These are phyloP conservation scores for Albugo candida DNA, from an alignment of 352 stramenopile species.

Conservation along the genomic window DNA sequence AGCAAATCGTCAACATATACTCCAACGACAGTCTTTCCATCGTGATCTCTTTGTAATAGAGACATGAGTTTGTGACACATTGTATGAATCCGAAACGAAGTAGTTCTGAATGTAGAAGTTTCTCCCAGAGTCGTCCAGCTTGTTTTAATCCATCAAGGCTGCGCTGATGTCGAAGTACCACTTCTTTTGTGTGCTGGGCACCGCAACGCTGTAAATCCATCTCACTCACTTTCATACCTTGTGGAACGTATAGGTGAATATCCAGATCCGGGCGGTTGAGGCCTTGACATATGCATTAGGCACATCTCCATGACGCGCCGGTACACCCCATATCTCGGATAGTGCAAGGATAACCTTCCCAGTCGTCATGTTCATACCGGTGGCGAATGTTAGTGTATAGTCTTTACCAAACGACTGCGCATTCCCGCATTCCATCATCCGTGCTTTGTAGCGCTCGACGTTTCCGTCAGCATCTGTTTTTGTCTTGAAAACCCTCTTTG, in stretches of 20 bases:
- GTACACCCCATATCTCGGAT: neutral
- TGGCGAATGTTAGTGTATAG: too few relatives aligned
- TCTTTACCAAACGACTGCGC: too few relatives aligned
- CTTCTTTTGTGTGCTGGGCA: neutral
- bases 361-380: neutral
- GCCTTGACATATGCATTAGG: conserved; percentile 4
- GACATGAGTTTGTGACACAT: neutral
- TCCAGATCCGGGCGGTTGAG: neutral
- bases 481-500: conserved; percentile 5
- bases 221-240: neutral
- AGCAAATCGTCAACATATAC: neutral
- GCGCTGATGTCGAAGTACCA: conserved; percentile 1
- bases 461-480: conserved; percentile 2
- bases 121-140: conserved; percentile 1
- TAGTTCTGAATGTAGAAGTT: conserved; percentile 1
- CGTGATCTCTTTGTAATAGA: neutral
- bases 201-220: neutral
- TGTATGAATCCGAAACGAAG: neutral
- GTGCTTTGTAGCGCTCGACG: conserved; percentile 6
- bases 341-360: conserved; percentile 1
- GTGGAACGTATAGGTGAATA: conserved; percentile 3
- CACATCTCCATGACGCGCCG: conserved; percentile 1
- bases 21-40: neutral
- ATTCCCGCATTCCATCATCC: neutral
- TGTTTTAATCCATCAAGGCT: conserved; percentile 6